Conservation (phyloP, 1,139 yeast genomes). For the Oligophagozyma castellii region DNA sequence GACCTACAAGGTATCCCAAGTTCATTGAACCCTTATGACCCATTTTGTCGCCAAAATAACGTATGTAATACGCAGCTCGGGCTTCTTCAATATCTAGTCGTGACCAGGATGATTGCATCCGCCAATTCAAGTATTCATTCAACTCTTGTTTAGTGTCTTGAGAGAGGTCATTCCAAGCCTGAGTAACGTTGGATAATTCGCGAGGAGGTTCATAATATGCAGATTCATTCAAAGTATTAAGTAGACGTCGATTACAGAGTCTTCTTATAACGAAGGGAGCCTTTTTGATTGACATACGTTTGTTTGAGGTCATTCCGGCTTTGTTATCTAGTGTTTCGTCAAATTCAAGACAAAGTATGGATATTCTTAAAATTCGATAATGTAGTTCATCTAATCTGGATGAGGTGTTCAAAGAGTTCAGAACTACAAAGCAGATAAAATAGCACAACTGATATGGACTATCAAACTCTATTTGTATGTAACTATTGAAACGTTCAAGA, state of each 20-base stretch:
- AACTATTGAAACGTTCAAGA: neutral
- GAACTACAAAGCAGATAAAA: neutral
- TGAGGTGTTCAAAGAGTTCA: neutral
- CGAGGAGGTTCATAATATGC: too few relatives aligned
- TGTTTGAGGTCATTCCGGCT: too few relatives aligned
- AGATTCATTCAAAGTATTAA: too few relatives aligned
- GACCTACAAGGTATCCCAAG: neutral
- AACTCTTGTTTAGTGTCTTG: too few relatives aligned
- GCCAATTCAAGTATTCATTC: conserved; percentile 30
- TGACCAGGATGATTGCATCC: conserved; percentile 31
- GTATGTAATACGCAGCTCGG: conserved; percentile 24
- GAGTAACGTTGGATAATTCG: too few relatives aligned
- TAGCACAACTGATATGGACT: neutral
- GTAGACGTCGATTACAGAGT: too few relatives aligned
- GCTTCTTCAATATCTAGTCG: conserved; percentile 25
- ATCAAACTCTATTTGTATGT: neutral
- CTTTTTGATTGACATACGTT: too few relatives aligned
- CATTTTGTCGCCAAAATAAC: too few relatives aligned
- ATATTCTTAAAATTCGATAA: neutral
- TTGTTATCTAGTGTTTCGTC: too few relatives aligned
- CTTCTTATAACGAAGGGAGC: too few relatives aligned
- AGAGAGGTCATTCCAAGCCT: too few relatives aligned
- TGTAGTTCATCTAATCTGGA: conserved; percentile 1
- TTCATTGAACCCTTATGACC: conserved; percentile 9
- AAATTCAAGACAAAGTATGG: too few relatives aligned